Evolutionary conservation across 306 rosid species (phyloP), one percentile per base, ranked within the genome.

Genomic region (Glycine latifolia): DNA sequence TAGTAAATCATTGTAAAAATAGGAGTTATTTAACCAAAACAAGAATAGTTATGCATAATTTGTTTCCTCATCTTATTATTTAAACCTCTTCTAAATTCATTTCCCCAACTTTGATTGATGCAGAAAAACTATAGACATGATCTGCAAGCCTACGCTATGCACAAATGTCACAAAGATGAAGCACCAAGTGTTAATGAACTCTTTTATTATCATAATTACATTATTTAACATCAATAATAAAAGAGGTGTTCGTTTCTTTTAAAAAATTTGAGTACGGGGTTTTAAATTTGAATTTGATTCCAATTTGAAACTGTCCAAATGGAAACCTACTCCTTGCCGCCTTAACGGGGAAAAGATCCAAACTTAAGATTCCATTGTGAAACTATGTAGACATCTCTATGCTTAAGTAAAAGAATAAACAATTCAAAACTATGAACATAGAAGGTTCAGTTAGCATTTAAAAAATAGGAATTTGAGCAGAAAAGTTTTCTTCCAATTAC

Each of bases 311-410:
- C 26, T 0, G 44, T 67, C 58, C 75, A 67, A 56, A 17, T 17
- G 2, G 62, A 62, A 67, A 33, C 12, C 10, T 46, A 73, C 26
- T 0, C 11, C 56, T 44, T 62, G 49, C 74, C 67, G 39, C 49
- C 52, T n/a, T 17, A n/a, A 8, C n/a, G 61, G 17, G 48, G 31
- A 26, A 31, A 81, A 73, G 75, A 52, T 73, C 48, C 80, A 66
- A 55, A 82, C 35, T 0, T 13, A 46, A 15, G 53, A 75, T 81
- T 67, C 52, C 80, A 56, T 11, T 15, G 53, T 75, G 75, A 67
- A 55, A 55, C 81, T 13, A 54, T 9, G 47, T 39, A 10, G 5
- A 49, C 1, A 4, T 31, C 8, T 66, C 71, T 17, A 66, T 82
- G 43, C 47, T 8, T 8, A 39, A 67, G 17, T 75, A 35, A 63